These are phyloP conservation scores for Yarrowia osloensis DNA, from an alignment of 805 yeast genomes.

Conservation along the genomic window DNA sequence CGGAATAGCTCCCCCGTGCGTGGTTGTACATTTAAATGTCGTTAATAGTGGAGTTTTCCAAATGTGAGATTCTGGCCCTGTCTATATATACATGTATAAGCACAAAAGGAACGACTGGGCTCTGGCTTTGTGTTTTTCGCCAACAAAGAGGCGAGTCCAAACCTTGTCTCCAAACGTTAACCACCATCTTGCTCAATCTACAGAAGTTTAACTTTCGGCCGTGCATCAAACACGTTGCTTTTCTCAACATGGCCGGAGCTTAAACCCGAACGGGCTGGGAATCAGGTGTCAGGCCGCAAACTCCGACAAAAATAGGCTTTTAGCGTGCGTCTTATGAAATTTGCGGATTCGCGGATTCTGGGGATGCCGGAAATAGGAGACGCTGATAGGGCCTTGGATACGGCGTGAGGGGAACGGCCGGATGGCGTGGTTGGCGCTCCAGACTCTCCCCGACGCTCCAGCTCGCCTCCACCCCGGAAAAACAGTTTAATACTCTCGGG, in stretches of 20 bases:
- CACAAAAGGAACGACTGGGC: neutral
- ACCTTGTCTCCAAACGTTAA: neutral
- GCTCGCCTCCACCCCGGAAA: neutral
- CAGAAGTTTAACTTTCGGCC: neutral
- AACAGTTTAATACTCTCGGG: neutral
- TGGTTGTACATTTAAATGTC: constrained; percentile 6
- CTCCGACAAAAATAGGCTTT: constrained; percentile 16
- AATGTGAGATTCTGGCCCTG: neutral
- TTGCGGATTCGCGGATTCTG: neutral
- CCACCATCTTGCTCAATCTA: constrained; percentile 12
- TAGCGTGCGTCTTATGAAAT: constrained; percentile 4
- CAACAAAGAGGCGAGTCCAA: neutral
- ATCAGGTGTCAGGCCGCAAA: constrained; percentile 13
- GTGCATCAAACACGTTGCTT: neutral
- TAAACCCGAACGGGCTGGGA: neutral
- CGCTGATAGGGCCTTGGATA: neutral
- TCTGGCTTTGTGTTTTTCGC: neutral
- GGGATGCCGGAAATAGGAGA: neutral
- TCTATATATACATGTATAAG: constrained; percentile 12
- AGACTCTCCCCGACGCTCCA: no score
- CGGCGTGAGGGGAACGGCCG: neutral
- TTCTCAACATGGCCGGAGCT: neutral
- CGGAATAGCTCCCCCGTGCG: neutral
- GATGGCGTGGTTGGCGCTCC: no score
- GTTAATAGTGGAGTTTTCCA: neutral